phyloP scores from a whole-genome alignment of 108 stramenopile species.

The Bacterosira constricta region DNA sequence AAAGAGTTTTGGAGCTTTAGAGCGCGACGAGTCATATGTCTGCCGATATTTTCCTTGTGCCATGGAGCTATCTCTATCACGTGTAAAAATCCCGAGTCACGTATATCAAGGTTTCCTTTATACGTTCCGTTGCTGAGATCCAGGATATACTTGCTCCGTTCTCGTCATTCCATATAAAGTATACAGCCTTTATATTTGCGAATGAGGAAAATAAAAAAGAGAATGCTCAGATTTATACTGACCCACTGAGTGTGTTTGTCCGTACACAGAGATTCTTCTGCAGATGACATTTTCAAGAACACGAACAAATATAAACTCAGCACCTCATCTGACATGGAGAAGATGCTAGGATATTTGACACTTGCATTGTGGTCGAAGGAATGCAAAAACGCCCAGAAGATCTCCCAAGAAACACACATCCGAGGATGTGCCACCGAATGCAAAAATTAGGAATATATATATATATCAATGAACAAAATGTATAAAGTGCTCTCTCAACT shows the following conservation, averaged over 20 bases:
- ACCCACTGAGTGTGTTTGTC: constrained; percentile 26
- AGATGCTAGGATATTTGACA: constrained; percentile 3
- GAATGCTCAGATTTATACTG: constrained; percentile 4
- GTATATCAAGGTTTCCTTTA: constrained; percentile 8
- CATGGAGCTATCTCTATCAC: constrained; percentile 30
- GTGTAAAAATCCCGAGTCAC: background rate
- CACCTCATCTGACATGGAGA: constrained; percentile 15
- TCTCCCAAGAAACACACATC: constrained; percentile 36
- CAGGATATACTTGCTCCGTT: background rate
- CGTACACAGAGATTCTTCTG: background rate
- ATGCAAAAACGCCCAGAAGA: constrained; percentile 23
- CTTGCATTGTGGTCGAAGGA: background rate
- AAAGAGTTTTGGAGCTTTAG: constrained; percentile 35
- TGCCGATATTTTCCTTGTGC: constrained; percentile 35
- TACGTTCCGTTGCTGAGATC: constrained; percentile 2
- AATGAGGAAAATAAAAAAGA: constrained; percentile 14
- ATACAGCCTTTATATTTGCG: background rate
- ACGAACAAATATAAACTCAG: constrained; percentile 12
- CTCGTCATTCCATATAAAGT: constrained; percentile 8
- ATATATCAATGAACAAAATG: background rate
- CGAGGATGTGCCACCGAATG: constrained; percentile 16
- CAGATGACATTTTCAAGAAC: background rate
- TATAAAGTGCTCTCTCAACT: constrained; percentile 10
- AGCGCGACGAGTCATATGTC: constrained; percentile 46
- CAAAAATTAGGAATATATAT: constrained; percentile 1